A percentile compares a stretch with the other conserved stretches of the same genome.
These are phyloP conservation scores for Volutella citrinella DNA, from an alignment of 2,329 filamentous ascomycete genomes.

Conservation along the genomic window DNA sequence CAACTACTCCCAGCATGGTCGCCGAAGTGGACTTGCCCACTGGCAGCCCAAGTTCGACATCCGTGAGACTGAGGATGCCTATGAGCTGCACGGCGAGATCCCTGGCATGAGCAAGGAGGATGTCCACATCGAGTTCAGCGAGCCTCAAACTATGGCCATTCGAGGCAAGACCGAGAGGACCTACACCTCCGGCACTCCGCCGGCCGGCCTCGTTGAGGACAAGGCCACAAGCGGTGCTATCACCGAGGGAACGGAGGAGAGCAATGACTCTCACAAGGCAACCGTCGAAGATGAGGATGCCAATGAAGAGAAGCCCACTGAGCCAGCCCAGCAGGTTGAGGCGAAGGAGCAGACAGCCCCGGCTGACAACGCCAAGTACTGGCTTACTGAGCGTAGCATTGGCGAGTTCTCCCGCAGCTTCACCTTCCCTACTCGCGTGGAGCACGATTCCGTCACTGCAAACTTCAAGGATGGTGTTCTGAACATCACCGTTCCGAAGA, in stretches of 20 bases:
- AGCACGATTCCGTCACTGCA: slow-evolving; percentile 60
- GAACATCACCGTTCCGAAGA: slow-evolving; percentile 63
- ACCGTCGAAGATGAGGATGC: slow-evolving; percentile 62
- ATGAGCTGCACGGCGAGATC: slow-evolving; percentile 78
- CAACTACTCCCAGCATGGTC: slow-evolving; percentile 41
- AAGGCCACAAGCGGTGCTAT: slow-evolving; percentile 35
- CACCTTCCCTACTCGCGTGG: slow-evolving; percentile 62
- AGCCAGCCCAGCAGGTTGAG: slow-evolving; percentile 24
- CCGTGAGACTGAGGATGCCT: slow-evolving; percentile 63
- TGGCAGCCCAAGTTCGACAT: slow-evolving; percentile 80
- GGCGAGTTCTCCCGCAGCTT: slow-evolving; percentile 69
- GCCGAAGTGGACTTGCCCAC: slow-evolving; percentile 38
- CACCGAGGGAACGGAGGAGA: slow-evolving; percentile 35
- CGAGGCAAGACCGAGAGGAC: slow-evolving; percentile 66
- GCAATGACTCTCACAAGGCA: slow-evolving; percentile 49
- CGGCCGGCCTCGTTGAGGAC: slow-evolving; percentile 46
- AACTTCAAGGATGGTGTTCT: slow-evolving; percentile 65
- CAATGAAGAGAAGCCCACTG: slow-evolving; percentile 18
- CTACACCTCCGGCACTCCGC: slow-evolving; percentile 53
- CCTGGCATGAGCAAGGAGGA: slow-evolving; percentile 73
- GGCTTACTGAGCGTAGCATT: slow-evolving; percentile 64
- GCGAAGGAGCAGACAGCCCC: slow-evolving; percentile 31
- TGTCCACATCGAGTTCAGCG: slow-evolving; percentile 75
- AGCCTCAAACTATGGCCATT: slow-evolving; percentile 69
- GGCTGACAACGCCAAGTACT: slow-evolving; percentile 58